Evolutionary conservation across 345 rosid genomes (phyloP), one percentile per base, ranked within the genome.

Genomic region (Viola odorata): DNA sequence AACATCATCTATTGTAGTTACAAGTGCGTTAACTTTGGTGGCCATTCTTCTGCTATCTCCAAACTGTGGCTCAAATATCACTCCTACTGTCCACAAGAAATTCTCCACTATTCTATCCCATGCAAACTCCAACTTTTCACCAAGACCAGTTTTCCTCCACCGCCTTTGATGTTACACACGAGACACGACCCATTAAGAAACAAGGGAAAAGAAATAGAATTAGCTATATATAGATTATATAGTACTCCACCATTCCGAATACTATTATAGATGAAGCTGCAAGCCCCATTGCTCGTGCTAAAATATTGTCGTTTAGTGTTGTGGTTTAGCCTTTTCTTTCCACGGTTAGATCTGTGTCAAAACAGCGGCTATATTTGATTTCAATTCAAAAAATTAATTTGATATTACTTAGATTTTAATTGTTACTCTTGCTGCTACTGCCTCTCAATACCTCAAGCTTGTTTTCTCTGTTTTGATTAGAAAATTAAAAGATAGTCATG

Each of bases 401-500:
- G n/a, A n/a, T n/a, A n/a, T n/a, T n/a, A n/a, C n/a, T n/a, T n/a
- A n/a, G n/a, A n/a, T n/a, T n/a, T n/a, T n/a, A n/a, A n/a, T n/a
- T n/a, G n/a, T n/a, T n/a, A n/a, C n/a, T n/a, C n/a, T n/a, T n/a
- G n/a, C n/a, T n/a, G n/a, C n/a, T n/a, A n/a, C n/a, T n/a, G n/a
- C n/a, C n/a, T n/a, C n/a, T n/a, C n/a, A n/a, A n/a, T n/a, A n/a
- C n/a, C n/a, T n/a, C 74, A 77, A 78, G 85, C 87, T 70, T 69
- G 72, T 72, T 83, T 77, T 75, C 75, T 45, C 3, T 9, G 17
- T 42, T 48, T 5, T 17, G 53, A 5, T 23, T 62, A 78, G 61
- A 80, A 75, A 69, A 44, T 23, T 23, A 23, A 14, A 69, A 56
- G 80, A 82, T 78, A 74, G 89, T 84, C 85, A 75, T 65, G 37